These are phyloP conservation scores for Triticum timopheevii DNA, from an alignment of 176 grass and related monocot genomes.

Conservation along the genomic window DNA sequence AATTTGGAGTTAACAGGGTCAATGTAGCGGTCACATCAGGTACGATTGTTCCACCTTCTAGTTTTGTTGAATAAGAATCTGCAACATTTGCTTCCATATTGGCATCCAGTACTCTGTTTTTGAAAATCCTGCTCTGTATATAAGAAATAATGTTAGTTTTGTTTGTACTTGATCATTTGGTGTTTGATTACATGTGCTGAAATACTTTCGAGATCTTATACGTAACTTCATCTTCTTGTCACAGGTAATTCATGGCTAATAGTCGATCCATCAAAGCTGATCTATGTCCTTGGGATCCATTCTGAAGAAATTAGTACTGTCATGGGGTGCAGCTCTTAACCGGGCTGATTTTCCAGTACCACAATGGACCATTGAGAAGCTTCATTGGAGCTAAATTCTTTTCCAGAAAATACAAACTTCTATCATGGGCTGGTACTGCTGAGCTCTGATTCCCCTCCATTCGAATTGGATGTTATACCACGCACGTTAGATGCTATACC, in stretches of 20 bases:
- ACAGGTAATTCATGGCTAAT: constrained; percentile 22
- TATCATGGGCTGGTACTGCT: not conserved
- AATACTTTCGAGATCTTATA: not conserved
- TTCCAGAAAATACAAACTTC: not conserved
- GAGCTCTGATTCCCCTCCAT: not conserved
- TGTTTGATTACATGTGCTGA: not conserved
- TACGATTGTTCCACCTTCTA: not conserved
- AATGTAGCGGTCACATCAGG: not conserved
- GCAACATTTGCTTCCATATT: not conserved
- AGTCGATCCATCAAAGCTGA: not conserved
- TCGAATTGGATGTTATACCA: not conserved
- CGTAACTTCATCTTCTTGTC: not conserved
- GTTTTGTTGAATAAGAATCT: not conserved
- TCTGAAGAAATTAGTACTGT: not conserved
- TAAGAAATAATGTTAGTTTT: not conserved
- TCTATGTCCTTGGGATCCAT: not conserved
- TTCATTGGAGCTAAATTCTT: not conserved
- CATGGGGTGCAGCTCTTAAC: not conserved
- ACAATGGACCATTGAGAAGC: not conserved
- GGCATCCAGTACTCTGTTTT: not conserved
- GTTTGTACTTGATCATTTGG: not conserved
- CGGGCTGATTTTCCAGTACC: not conserved
- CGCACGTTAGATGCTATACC: not conserved
- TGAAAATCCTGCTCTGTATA: not conserved
- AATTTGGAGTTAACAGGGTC: not conserved